A percentile compares a stretch with the other conserved stretches of the same genome.
Evolutionary conservation across 495 filamentous ascomycete genomes (phyloP).

Genomic region (Ascodesmis nigricans): DNA sequence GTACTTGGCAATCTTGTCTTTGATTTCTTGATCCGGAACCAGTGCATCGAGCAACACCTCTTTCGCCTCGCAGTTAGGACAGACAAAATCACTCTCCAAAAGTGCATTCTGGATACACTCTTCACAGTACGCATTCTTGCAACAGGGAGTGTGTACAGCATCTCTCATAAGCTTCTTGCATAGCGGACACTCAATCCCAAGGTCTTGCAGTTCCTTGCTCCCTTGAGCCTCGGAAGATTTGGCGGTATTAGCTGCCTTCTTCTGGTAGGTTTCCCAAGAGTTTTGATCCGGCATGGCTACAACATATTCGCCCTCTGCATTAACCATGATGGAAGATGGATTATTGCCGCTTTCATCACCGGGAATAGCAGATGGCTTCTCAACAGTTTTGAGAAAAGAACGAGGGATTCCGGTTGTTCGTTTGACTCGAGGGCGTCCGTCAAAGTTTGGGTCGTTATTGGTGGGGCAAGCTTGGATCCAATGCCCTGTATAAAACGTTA

Average conservation of each 20-base stretch:
- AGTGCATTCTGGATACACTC: conserved; percentile 96
- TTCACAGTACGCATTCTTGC: conserved; percentile 90
- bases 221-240: conserved; percentile 59
- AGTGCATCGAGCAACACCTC: conserved; percentile 87
- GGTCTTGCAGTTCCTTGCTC: conserved; percentile 60
- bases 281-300: conserved; percentile 84
- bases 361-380: conserved; percentile 65
- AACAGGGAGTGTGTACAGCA: conserved; percentile 95
- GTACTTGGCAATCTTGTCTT: conserved; percentile 55
- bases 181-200: conserved; percentile 76
- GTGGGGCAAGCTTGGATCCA: conserved; percentile 97
- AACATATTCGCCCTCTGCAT: conserved; percentile 91
- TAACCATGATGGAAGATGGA: conserved; percentile 77
- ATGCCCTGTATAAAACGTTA: conserved; percentile 34
- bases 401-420: conserved; percentile 88
- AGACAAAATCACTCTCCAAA: conserved; percentile 92
- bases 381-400: conserved; percentile 79
- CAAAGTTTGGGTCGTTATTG: conserved; percentile 88
- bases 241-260: conserved; percentile 44
- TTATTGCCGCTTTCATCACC: conserved; percentile 43
- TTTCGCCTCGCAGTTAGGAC: conserved; percentile 72
- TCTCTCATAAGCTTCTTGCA: conserved; percentile 93
- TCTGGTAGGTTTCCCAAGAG: conserved; percentile 90
- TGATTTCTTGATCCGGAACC: conserved; percentile 51
- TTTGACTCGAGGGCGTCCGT: conserved; percentile 74